These are phyloP conservation scores for Canavalia ensiformis DNA, from an alignment of 306 rosid genomes.

Conservation along the genomic window DNA sequence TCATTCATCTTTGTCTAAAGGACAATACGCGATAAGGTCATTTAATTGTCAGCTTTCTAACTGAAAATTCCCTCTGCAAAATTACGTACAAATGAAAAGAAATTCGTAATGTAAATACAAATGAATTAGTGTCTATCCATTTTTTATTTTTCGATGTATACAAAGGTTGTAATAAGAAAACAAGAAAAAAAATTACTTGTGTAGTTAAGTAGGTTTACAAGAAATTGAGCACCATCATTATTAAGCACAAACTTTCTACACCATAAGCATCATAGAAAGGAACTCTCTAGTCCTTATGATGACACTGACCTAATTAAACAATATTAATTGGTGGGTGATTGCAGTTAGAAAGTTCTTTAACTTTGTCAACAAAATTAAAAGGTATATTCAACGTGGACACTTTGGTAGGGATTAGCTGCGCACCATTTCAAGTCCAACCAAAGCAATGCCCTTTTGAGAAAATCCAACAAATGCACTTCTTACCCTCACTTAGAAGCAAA, in stretches of 20 bases:
- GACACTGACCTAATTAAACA: constrained; percentile 30
- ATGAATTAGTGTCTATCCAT: neutral
- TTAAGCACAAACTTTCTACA: neutral
- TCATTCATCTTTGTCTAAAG: constrained; percentile 12
- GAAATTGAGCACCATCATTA: neutral
- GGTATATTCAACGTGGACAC: neutral
- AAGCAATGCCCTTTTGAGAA: neutral
- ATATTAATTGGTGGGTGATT: constrained; percentile 25
- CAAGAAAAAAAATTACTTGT: neutral
- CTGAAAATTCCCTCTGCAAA: neutral
- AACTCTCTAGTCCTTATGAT: constrained; percentile 8
- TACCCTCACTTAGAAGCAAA: constrained; percentile 9
- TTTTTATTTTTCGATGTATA: neutral
- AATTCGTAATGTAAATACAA: neutral
- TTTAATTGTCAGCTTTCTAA: constrained; percentile 41
- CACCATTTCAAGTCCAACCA: constrained; percentile 19
- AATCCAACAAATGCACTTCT: constrained; percentile 37
- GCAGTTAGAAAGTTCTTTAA: constrained; percentile 1
- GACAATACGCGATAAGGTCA: constrained; percentile 37
- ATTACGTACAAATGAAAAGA: neutral
- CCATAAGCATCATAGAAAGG: constrained; percentile 7
- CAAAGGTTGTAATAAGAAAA: neutral
- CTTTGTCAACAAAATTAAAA: constrained; percentile 17
- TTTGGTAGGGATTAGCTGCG: neutral
- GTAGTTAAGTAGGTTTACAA: neutral